These are phyloP conservation scores for Daldinia childiae DNA, from an alignment of 495 filamentous ascomycete species.

Conservation along the genomic window DNA sequence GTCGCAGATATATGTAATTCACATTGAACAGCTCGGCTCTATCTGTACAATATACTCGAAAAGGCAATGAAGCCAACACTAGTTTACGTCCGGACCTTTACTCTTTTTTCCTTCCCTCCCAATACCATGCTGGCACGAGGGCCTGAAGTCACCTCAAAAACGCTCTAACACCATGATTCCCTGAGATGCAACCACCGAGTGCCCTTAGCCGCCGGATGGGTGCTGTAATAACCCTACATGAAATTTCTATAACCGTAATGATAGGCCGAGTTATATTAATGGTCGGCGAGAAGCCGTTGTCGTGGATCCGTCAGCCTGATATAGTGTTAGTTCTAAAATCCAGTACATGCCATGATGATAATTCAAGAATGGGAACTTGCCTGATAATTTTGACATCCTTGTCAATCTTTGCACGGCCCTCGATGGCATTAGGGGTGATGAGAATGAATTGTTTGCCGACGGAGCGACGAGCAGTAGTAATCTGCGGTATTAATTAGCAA, in stretches of 20 bases:
- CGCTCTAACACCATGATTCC: slow-evolving; percentile 8
- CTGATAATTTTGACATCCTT: slow-evolving; percentile 87
- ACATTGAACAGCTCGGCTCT: slow-evolving; percentile 15
- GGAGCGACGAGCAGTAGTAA: slow-evolving; percentile 81
- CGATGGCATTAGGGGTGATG: slow-evolving; percentile 92
- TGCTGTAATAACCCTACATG: slow-evolving; percentile 5
- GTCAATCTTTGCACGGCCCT: slow-evolving; percentile 69
- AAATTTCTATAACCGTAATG: background rate
- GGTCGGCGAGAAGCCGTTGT: slow-evolving; percentile 55
- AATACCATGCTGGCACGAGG: slow-evolving; percentile 3
- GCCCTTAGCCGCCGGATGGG: slow-evolving; percentile 1
- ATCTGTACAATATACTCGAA: slow-evolving; percentile 24
- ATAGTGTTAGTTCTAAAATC: slow-evolving; percentile 25
- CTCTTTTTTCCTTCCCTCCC: background rate
- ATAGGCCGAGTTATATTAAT: slow-evolving; percentile 28
- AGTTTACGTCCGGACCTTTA: slow-evolving; percentile 13
- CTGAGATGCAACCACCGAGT: slow-evolving; percentile 10
- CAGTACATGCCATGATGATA: background rate
- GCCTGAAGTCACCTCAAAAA: background rate
- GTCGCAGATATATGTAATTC: slow-evolving; percentile 1
- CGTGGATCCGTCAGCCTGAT: slow-evolving; percentile 63
- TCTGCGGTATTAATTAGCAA: slow-evolving; percentile 57
- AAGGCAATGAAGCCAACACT: slow-evolving; percentile 17
- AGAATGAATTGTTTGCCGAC: slow-evolving; percentile 94
- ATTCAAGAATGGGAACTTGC: slow-evolving; percentile 56